Evolutionary conservation across 768 basidiomycete species (phyloP), one percentile per base, ranked within the genome.

Genomic region (Lactarius indigo): DNA sequence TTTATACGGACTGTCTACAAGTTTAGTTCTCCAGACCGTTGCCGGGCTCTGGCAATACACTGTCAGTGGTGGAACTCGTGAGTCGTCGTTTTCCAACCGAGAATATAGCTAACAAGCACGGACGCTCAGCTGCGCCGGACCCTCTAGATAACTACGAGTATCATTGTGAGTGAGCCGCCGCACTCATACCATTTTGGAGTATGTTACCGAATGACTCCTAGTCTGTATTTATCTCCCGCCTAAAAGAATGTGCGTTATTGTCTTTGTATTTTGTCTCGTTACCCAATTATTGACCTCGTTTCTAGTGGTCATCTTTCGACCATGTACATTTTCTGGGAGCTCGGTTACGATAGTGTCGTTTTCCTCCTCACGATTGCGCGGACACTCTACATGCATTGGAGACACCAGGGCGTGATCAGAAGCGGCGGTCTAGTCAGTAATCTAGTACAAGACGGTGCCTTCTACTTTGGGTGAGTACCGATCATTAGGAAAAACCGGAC

Each of bases 171-270:
- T 58, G 6, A 52, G 9, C 41, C 30, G 37, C 17, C 9, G 23
- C 33, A 50, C 10, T 57, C 37, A 28, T 17, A 5, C 8, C 33
- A n/a, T 44, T 20, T 41, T 8, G 20, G 52, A 28, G 3, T 33
- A 7, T 5, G 5, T 55, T 13, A 3, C 23, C 65, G 61, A 70
- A 15, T 54, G 15, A 35, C 31, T 3, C 57, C 33, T 15, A 68
- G 69, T 70, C 54, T 70, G 69, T 41, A 68, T 70, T 28, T 70
- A 70, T 61, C 61, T 57, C 2, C 67, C 69, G 7, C 67, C 69
- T 26, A 62, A 63, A 44, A 44, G 20, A 47, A 62, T 70, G 69
- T 70, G 33, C 10, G 63, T 64, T 18, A 30, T 15, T 18, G 10
- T 42, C 41, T 12, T 28, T 31, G 30, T 7, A 50, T 10, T 56